Base-by-base conservation (phyloP, 1,284 basidiomycete species). In the Irpex sp. region DNA sequence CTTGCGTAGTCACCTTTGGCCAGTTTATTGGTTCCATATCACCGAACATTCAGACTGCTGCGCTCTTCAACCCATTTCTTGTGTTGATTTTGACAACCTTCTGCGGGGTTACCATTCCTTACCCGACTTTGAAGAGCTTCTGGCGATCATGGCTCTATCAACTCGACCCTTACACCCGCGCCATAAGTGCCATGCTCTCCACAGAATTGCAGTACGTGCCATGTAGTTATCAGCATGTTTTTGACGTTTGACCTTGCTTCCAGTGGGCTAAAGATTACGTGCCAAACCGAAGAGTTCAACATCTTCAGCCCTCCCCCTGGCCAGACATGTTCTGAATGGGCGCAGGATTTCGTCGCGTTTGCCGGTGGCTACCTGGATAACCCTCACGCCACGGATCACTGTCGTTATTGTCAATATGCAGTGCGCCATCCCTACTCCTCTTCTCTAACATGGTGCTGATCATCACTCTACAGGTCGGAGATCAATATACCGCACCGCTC, bases 51-150 rank as follows among this genome's bases (percentile, higher is more conserved):
- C 26, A 86, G 73, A 86, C 94, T 54, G 92, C 92, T 5, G 88
- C 92, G 9, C 77, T 96, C 62, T 91, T 90, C 77, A 94, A 92
- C 70, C 91, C 93, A 4, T 92, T 91, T 79, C 66, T 94, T 58
- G 80, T 83, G 55, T 80, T 94, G 55, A 79, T 90, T 51, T 82
- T 93, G 62, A 76, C 82, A 9, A 82, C 89, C 17, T 91, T 93
- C 82, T 92, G 89, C 65, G 92, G 94, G 77, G 92, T 96, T 37
- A 89, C 90, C 2, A 86, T 94, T 60, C 92, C 93, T 0, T 91
- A 84, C 67, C 84, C 86, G 2, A 82, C 82, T 0, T 76, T 94
- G 75, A 80, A 82, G 51, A 74, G 76, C 44, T 95, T 94, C 82
- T 95, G 91, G 88, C 77, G 83, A 66, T 78, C 79, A n/a, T 95